These are phyloP conservation scores for Poa pratensis DNA, from an alignment of 176 grass and related monocot genomes.

Conservation along the genomic window DNA sequence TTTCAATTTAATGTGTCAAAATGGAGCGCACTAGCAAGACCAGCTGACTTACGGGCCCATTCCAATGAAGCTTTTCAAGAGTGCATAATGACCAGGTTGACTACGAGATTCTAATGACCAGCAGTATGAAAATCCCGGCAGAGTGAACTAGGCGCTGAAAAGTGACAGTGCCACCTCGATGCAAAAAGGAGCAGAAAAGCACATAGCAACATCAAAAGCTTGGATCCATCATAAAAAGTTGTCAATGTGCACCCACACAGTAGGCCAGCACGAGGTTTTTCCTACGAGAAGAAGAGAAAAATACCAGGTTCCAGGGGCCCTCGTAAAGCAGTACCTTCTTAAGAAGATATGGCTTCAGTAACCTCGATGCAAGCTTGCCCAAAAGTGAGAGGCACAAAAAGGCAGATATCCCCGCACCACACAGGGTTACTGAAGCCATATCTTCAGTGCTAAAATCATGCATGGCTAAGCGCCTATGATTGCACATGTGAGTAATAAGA, in stretches of 20 bases:
- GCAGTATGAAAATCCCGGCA: neutral
- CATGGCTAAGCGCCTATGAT: neutral
- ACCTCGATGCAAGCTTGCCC: conserved; percentile 29
- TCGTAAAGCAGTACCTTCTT: conserved; percentile 27
- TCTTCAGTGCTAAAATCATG: conserved; percentile 36
- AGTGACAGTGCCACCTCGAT: neutral
- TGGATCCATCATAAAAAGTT: conserved; percentile 16
- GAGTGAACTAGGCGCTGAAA: conserved; percentile 21
- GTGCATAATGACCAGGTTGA: neutral
- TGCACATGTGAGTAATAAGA: too few species aligned
- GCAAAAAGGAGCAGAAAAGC: conserved; percentile 14
- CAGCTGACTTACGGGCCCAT: neutral
- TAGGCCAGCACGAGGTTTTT: conserved; percentile 3
- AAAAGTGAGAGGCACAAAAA: conserved; percentile 37
- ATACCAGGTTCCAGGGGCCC: conserved; percentile 27
- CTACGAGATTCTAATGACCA: conserved; percentile 21
- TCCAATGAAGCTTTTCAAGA: conserved; percentile 3
- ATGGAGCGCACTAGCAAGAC: neutral
- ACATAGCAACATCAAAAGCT: conserved; percentile 4
- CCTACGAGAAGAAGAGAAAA: neutral
- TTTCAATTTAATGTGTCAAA: neutral
- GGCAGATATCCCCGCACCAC: neutral
- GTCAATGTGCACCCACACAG: neutral
- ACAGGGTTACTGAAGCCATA: neutral
- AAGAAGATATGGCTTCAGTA: too few species aligned